Percentiles rank a stretch among this genome's conserved stretches.
Conservation (phyloP, 1,284 basidiomycete species). For the Neolentinus lepideus region DNA sequence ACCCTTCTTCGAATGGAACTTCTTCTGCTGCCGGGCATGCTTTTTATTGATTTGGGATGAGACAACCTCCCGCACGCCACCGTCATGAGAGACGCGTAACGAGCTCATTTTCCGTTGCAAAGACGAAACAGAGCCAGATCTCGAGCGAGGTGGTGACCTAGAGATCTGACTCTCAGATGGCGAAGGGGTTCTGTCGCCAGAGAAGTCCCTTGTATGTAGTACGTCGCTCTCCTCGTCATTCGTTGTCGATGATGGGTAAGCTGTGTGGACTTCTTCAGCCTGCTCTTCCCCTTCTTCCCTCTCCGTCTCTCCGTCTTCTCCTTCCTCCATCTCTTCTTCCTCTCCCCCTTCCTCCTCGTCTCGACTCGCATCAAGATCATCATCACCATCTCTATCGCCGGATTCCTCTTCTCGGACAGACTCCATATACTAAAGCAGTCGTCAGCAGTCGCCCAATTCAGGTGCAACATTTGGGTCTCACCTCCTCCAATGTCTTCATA, state of each 20-base stretch:
- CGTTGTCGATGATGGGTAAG: neutral
- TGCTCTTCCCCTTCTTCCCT: constrained; percentile 16
- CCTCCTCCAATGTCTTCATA: constrained; percentile 78
- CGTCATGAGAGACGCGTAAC: neutral
- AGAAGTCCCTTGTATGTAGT: neutral
- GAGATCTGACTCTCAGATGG: constrained; percentile 4
- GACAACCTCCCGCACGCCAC: constrained; percentile 49
- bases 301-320: constrained; percentile 24
- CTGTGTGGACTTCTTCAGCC: neutral
- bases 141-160: constrained; percentile 16
- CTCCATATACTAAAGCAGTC: constrained; percentile 35
- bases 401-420: constrained; percentile 38
- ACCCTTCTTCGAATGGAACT: constrained; percentile 67
- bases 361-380: too few species aligned
- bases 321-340: constrained; percentile 30
- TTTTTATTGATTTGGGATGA: constrained; percentile 55
- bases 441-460: neutral
- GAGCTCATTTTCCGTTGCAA: neutral
- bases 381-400: constrained; percentile 25
- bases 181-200: neutral
- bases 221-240: constrained; percentile 16
- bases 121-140: constrained; percentile 10
- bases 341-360: constrained; percentile 23
- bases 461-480: constrained; percentile 30
- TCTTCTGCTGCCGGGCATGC: constrained; percentile 59